Base-by-base conservation (phyloP, 345 rosid species). In the Gynandropsis gynandra region DNA sequence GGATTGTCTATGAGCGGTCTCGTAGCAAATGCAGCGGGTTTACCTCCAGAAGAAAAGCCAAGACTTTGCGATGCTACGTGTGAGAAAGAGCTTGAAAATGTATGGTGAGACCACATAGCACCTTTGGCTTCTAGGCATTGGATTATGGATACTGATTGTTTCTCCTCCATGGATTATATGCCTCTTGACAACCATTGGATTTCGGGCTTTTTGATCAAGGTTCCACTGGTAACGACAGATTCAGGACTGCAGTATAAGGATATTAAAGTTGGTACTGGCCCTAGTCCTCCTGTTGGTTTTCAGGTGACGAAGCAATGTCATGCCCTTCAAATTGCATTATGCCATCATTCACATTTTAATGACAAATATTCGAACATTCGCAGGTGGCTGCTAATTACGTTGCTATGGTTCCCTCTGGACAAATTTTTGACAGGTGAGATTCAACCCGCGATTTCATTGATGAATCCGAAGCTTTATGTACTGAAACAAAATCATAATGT, bases 41-140 rank as follows among this genome's bases (percentile, higher is more conserved):
- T 87, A 54, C 95, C 98, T n/a, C 96, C 89, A 0, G 98, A 85
- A 63, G 70, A 85, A 32, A 78, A 84, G 56, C 89, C 88, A 12
- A 78, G 64, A 57, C 72, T 85, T 4, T 92, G 98, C 41, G 95
- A 92, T 54, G 83, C 68, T 0, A 47, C 66, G 14, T 84, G 95
- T 35, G 95, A 73, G 75, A 92, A 80, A 72, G 93, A 80, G 85
- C 96, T 92, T 79, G 89, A 87, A 92, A 92, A 92, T 79, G 96
- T 82, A 84, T 76, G 96, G 96, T 84, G 96, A 82, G 95, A 76
- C 76, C 74, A 35, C 76, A 59, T 59, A 37, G 59, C 67, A 52
- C 72, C 69, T 53, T 54, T 63, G 18, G 10, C 24, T 47, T 41
- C 15, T 40, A n/a, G 37, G 42, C 21, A 38, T 58, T 17, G 37